Evolutionary conservation across 2,329 filamentous ascomycete species (phyloP), one percentile per base, ranked within the genome.

Genomic region (Gnomoniopsis smithogilvyi): DNA sequence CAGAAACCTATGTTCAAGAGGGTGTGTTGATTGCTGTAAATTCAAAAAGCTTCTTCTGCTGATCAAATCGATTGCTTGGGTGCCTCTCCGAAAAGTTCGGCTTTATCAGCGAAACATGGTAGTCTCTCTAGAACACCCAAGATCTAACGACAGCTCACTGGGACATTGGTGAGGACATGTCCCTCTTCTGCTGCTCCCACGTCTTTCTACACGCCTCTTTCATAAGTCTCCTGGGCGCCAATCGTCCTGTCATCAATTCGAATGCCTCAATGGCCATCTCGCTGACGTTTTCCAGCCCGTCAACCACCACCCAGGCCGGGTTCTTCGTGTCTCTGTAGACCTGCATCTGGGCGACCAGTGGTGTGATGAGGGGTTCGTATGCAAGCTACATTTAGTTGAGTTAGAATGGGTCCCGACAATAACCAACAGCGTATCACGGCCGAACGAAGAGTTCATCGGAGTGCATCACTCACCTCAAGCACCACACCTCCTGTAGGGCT

Each of bases 201-300:
- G 73, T 74, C 63, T 72, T 72, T 30, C 76, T 70, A 57, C 76
- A 78, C 59, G 87, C 84, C 55, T 81, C 77, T 62, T 85, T 81
- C 89, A 92, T 92, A 24, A 88, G 71, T 49, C 81, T 77, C 56
- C 86, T 81, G 2, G 89, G 89, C 17, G 89, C 88, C 70, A 87
- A 82, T 50, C 88, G 81, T 6, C 88, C 89, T 0, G 88, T 91
- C 76, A 91, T 88, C 22, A 91, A 74, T 72, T 92, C 89, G 67
- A 91, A 92, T 56, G 90, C 87, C 34, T 89, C 88, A 69, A 89
- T 88, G 1, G 87, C 88, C 76, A 91, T 89, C 70, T 92, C 89
- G 4, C 85, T 83, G 17, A 92, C 77, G 47, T 91, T 83, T 64
- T 91, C 88, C 10, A 92, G 74, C 0, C 89, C 89, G 67, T 91